phyloP scores from a whole-genome alignment of 495 filamentous ascomycete species.

The Trichoderma reesei region DNA sequence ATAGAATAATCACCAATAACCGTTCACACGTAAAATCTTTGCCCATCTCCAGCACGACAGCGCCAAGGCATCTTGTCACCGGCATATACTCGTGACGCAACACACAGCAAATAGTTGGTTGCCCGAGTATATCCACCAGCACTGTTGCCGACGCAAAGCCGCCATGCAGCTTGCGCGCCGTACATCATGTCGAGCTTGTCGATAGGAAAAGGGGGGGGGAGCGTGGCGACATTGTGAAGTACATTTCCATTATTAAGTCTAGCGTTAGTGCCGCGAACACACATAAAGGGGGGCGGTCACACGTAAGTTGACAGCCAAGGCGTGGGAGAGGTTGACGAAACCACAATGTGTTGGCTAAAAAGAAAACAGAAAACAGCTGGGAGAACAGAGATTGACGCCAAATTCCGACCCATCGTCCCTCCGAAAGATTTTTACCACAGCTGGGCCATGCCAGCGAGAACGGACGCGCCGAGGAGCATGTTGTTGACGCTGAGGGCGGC shows the following conservation, averaged over 20 bases:
- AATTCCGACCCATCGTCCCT: constrained; percentile 8
- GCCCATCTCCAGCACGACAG: background rate
- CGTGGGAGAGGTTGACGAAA: constrained; percentile 6
- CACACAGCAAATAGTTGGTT: background rate
- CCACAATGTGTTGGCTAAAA: constrained; percentile 8
- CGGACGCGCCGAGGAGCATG: constrained; percentile 29
- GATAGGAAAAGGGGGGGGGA: background rate
- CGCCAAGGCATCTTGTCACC: background rate
- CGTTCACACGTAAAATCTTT: constrained; percentile 6
- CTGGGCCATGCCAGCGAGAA: constrained; percentile 28
- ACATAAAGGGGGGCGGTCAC: background rate
- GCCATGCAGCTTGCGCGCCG: background rate
- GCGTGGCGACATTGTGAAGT: constrained; percentile 8
- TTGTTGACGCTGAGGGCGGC: constrained; percentile 25
- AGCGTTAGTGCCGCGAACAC: constrained; percentile 7
- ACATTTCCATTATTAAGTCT: constrained; percentile 12
- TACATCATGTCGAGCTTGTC: constrained; percentile 4
- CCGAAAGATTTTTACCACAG: constrained; percentile 14
- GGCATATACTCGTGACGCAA: background rate
- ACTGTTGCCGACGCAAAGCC: background rate
- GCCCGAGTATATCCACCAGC: background rate
- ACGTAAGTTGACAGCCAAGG: constrained; percentile 2
- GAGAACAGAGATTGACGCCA: constrained; percentile 11
- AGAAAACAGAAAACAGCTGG: constrained; percentile 1
- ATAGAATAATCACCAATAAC: constrained; percentile 6